Conservation (phyloP, 1,284 basidiomycete species). For the Pterulicium gracile region DNA sequence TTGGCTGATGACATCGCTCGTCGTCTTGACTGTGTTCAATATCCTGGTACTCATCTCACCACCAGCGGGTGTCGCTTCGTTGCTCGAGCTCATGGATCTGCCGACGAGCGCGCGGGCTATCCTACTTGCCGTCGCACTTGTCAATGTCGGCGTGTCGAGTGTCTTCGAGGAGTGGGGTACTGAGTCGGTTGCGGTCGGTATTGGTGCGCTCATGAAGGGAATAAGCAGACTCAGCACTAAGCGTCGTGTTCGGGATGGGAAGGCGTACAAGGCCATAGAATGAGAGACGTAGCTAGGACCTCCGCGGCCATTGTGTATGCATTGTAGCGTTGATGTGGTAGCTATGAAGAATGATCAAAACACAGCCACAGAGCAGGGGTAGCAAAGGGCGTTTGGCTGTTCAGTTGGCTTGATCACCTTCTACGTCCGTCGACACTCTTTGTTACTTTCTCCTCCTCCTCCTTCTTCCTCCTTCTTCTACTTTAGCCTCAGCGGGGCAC, state of each 20-base stretch:
- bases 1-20: constrained; percentile 69
- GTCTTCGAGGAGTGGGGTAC: constrained; percentile 76
- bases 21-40: constrained; percentile 60
- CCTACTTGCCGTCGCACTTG: constrained; percentile 58
- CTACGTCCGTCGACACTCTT: constrained; percentile 11
- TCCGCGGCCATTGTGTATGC: constrained; percentile 69
- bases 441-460: constrained; percentile 18
- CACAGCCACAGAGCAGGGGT: not conserved
- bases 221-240: constrained; percentile 22
- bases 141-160: constrained; percentile 71
- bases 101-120: constrained; percentile 62
- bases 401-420: constrained; percentile 4
- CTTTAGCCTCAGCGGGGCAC: constrained; percentile 39
- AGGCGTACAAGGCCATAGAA: constrained; percentile 66
- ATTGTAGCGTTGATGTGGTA: constrained; percentile 26
- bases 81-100: constrained; percentile 76
- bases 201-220: constrained; percentile 20
- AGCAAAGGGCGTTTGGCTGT: too few relatives aligned
- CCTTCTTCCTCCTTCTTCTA: constrained; percentile 15
- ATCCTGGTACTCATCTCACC: constrained; percentile 67
- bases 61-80: constrained; percentile 43
- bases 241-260: constrained; percentile 44
- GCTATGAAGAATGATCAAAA: too few relatives aligned
- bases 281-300: constrained; percentile 51
- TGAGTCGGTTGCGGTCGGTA: constrained; percentile 41